Conservation (phyloP, 768 basidiomycete genomes). For the Trametes maxima region DNA sequence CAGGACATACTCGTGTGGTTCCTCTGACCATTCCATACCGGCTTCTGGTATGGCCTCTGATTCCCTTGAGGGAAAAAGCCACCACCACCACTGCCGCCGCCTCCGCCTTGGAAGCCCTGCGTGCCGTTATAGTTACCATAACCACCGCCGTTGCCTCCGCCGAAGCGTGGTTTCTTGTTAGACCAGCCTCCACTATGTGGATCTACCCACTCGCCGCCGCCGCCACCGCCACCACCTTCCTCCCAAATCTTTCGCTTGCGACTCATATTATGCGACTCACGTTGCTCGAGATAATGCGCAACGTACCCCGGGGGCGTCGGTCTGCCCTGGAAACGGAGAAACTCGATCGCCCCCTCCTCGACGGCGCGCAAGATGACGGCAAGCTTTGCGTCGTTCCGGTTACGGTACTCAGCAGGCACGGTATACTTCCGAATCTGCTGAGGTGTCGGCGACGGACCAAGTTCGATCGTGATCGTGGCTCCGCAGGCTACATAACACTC, state of each 20-base stretch:
- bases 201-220: constrained; percentile 1
- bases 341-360: constrained; percentile 58
- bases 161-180: constrained; percentile 13
- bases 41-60: not conserved
- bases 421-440: constrained; percentile 47
- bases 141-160: not conserved
- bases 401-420: constrained; percentile 53
- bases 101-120: not conserved
- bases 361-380: constrained; percentile 57
- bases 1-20: not conserved
- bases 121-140: not conserved
- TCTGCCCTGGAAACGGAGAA: constrained; percentile 56
- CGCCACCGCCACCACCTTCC: not conserved
- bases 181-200: constrained; percentile 3
- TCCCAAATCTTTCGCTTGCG: constrained; percentile 21
- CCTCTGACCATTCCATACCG: constrained; percentile 15
- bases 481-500: constrained; percentile 49
- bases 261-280: constrained; percentile 6
- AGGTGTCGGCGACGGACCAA: constrained; percentile 36
- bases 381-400: constrained; percentile 61
- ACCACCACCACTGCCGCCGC: not conserved
- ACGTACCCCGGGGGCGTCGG: constrained; percentile 45
- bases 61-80: not conserved
- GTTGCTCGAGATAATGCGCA: constrained; percentile 8
- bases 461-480: constrained; percentile 48